These are phyloP conservation scores for Lecanicillium sp. DNA, from an alignment of 2,329 filamentous ascomycete species.

Conservation along the genomic window DNA sequence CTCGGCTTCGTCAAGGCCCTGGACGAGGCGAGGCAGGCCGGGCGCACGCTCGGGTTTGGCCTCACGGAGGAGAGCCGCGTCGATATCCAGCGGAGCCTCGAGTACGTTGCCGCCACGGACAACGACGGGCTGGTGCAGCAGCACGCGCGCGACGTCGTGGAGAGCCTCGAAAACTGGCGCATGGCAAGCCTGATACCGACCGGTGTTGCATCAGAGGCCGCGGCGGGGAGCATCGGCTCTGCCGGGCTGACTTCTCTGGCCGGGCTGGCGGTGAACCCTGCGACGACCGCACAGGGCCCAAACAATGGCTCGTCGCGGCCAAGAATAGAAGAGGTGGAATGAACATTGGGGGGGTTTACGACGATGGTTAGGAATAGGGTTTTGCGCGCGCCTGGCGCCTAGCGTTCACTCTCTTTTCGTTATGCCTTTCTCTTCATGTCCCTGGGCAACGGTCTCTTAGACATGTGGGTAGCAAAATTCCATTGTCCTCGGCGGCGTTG, in stretches of 20 bases:
- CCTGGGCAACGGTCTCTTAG: too few species aligned
- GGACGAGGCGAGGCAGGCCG: slow-evolving; percentile 40
- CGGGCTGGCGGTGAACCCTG: slow-evolving; percentile 29
- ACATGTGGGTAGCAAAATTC: too few species aligned
- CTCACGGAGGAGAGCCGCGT: slow-evolving; percentile 47
- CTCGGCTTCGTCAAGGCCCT: slow-evolving; percentile 55
- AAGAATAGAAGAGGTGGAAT: slow-evolving; percentile 57
- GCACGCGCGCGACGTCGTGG: slow-evolving; percentile 59
- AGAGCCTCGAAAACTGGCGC: slow-evolving; percentile 57
- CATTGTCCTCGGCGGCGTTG: too few species aligned
- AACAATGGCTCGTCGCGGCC: slow-evolving; percentile 18
- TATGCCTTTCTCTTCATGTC: too few species aligned
- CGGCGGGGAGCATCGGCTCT: slow-evolving; percentile 16
- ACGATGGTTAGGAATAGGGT: too few species aligned
- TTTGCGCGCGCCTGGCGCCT: too few species aligned
- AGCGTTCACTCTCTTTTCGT: too few species aligned
- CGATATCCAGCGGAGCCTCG: slow-evolving; percentile 54
- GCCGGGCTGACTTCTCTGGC: slow-evolving; percentile 24
- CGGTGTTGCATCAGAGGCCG: slow-evolving; percentile 9
- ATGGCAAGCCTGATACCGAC: slow-evolving; percentile 39
- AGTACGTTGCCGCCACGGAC: slow-evolving; percentile 59
- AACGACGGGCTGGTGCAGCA: slow-evolving; percentile 60
- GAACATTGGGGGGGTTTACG: slow-evolving; percentile 6
- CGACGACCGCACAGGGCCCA: background rate
- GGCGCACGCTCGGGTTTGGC: slow-evolving; percentile 42